Base-by-base conservation (phyloP, 2,329 filamentous ascomycete species). In the Venturia nashicola region DNA sequence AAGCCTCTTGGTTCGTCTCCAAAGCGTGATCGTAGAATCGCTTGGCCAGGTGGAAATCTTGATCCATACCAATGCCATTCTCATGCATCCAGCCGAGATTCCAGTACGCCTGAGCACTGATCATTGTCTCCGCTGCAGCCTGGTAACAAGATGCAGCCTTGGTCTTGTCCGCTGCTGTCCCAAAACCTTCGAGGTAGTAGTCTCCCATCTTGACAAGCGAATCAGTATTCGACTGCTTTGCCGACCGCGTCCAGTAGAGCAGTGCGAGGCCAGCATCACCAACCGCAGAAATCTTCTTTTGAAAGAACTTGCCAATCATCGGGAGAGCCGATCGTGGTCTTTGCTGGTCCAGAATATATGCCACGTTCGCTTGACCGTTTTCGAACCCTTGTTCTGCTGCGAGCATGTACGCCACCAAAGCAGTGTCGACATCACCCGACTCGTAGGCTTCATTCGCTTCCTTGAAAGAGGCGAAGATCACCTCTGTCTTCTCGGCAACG, bases 81-180 rank as follows among this genome's bases (percentile, higher is more conserved):
- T 99, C 94, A 71, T 99, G 91, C 93, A 99, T 97, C 94, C 94
- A 99, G 5, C 94, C 95, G 16, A 99, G 80, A 70, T 99, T 97
- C 84, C 91, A 99, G 65, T 97, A 85, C 16, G 95, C 94, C 76
- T 99, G 95, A 2, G 93, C 94, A 69, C 91, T 96, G 71, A 91
- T 88, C 69, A 93, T 86, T 65, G 89, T 91, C 72, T 99, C 94
- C 0, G 92, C 92, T 1, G 94, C 94, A 4, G 90, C 89, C 62
- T 89, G 88, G 71, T 99, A 99, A 77, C 94, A 99, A 55, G 89
- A 86, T 0, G 92, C 91, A 6, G 95, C 95, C 74, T 96, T 96
- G 69, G 92, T 87, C 20, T 89, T 78, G 68, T 95, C 89, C 0
- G 79, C 70, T 8, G 83, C 78, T 1, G 88, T 84, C 3, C 93